Conservation (phyloP, 176 grass and related monocot species). For the Aegilops sharonensis region DNA sequence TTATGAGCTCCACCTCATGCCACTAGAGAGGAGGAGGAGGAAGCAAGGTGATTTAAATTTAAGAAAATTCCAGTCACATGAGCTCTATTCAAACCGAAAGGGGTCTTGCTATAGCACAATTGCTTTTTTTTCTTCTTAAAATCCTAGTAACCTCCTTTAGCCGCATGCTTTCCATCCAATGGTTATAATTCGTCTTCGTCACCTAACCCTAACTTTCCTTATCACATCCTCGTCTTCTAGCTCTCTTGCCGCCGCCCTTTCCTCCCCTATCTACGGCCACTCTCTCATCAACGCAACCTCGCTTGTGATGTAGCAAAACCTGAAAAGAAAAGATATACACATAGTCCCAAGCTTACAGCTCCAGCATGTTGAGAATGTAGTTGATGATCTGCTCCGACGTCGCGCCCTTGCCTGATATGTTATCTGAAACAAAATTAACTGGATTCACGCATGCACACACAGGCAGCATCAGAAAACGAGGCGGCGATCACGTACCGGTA, state of each 20-base stretch:
- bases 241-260: neutral
- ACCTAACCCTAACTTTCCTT: conserved; percentile 5
- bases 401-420: conserved; percentile 17
- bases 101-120: neutral
- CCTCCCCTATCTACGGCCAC: no score
- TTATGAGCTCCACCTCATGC: neutral
- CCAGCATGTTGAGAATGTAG: conserved; percentile 56
- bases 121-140: neutral
- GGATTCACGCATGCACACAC: neutral
- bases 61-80: no score
- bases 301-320: neutral
- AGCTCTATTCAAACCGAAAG: neutral
- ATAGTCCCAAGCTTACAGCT: conserved; percentile 38
- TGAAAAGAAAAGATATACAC: neutral
- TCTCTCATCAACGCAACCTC: neutral
- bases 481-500: neutral
- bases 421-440: conserved; percentile 24
- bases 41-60: neutral
- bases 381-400: conserved; percentile 41
- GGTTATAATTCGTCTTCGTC: neutral
- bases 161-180: neutral
- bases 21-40: neutral
- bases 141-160: neutral
- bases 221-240: neutral
- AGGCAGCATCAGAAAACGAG: neutral